These are phyloP conservation scores for Zygotorulaspora mrakii DNA, from an alignment of 1,139 yeast species.

Conservation along the genomic window DNA sequence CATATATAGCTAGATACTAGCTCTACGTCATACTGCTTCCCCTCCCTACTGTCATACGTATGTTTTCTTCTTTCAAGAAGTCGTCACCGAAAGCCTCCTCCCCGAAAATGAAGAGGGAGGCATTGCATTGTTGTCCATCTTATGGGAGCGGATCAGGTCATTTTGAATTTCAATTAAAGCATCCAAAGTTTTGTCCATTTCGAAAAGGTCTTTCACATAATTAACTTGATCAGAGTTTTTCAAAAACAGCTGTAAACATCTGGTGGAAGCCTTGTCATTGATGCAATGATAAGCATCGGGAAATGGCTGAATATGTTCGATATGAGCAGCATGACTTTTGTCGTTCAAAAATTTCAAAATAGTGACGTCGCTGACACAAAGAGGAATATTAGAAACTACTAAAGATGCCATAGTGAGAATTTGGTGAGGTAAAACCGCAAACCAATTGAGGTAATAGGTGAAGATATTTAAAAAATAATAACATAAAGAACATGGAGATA, in stretches of 20 bases:
- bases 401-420: slow-evolving; percentile 35
- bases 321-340: slow-evolving; percentile 13
- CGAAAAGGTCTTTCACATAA: slow-evolving; percentile 14
- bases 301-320: slow-evolving; percentile 23
- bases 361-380: slow-evolving; percentile 50
- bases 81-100: slow-evolving; percentile 15
- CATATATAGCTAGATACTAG: background rate
- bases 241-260: slow-evolving; percentile 20
- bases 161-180: slow-evolving; percentile 10
- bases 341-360: slow-evolving; percentile 49
- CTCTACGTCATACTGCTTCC: slow-evolving; percentile 7
- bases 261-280: slow-evolving; percentile 21
- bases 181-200: slow-evolving; percentile 12
- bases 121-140: slow-evolving; percentile 1
- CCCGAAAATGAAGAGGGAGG: slow-evolving; percentile 3
- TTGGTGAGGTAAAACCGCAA: too few relatives aligned
- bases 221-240: slow-evolving; percentile 12
- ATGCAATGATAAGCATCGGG: slow-evolving; percentile 25
- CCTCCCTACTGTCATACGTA: too few relatives aligned
- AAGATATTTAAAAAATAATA: background rate
- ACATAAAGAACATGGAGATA: too few relatives aligned
- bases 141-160: slow-evolving; percentile 5
- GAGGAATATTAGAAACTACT: slow-evolving; percentile 59
- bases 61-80: background rate
- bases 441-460: background rate